phyloP scores from a whole-genome alignment of 768 basidiomycete species.

The Podaxis sp. region DNA sequence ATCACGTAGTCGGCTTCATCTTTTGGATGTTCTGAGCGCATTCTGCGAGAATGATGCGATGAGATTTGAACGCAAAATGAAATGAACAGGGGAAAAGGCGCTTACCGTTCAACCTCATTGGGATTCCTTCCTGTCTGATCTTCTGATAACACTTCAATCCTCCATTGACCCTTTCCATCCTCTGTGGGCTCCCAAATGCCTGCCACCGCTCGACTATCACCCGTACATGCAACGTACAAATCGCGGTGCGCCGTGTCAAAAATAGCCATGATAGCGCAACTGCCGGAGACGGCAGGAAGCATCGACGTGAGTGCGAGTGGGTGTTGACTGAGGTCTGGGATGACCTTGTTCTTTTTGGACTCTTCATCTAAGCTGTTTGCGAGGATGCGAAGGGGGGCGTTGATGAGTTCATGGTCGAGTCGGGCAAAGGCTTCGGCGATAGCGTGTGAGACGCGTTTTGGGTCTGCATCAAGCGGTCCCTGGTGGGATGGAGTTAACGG shows the following conservation, averaged over 20 bases:
- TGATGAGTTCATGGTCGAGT: constrained; percentile 83
- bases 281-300: constrained; percentile 82
- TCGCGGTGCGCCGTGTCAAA: constrained; percentile 82
- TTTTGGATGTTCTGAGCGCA: constrained; percentile 80
- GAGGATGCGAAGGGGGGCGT: constrained; percentile 73
- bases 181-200: constrained; percentile 79
- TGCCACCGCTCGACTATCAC: constrained; percentile 94
- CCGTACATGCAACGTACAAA: constrained; percentile 88
- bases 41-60: constrained; percentile 36
- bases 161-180: constrained; percentile 76
- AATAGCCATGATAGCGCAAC: constrained; percentile 86
- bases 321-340: constrained; percentile 69
- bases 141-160: constrained; percentile 90
- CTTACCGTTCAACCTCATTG: constrained; percentile 78
- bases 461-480: constrained; percentile 35
- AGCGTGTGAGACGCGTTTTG: constrained; percentile 56
- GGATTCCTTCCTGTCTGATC: constrained; percentile 95
- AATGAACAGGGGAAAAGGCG: constrained; percentile 1
- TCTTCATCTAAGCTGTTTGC: constrained; percentile 53
- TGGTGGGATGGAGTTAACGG: constrained; percentile 21
- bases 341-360: constrained; percentile 44
- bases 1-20: constrained; percentile 75
- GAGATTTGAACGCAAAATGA: not conserved
- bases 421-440: constrained; percentile 76
- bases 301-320: constrained; percentile 71